Evolutionary conservation across 2,329 filamentous ascomycete species (phyloP), one percentile per base, ranked within the genome.

Genomic region (Monilinia fructigena): DNA sequence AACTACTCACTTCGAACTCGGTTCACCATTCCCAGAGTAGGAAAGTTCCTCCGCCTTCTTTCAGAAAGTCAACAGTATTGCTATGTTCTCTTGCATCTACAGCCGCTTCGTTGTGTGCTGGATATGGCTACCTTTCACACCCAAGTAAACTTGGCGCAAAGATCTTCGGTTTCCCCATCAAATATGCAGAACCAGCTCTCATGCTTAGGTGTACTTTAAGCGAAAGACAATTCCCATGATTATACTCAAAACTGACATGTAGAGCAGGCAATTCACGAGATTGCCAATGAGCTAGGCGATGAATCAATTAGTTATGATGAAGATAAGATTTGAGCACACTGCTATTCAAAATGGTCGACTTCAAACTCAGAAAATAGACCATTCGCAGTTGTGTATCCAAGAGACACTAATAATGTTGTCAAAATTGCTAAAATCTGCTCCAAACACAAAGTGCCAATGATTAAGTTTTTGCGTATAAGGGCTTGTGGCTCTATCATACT

Each of bases 391-490:
- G 85, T 82, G 0, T 89, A 88, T 71, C 86, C 86, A 4, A 82
- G 82, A 50, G 83, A 80, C 11, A 89, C 86, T 1, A 82, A 83
- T 67, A 81, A 89, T 66, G 86, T 89, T n/a, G 81, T 85, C 0
- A 74, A 76, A n/a, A 84, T 89, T 69, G 84, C 83, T 1, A 82
- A 88, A 70, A 82, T 93, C 62, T 96, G 93, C 78, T 82, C 90
- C 78, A 88, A 89, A 75, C 87, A 92, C 76, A 86, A 83, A 28
- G 85, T 97, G 65, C 93, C 93, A 2, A 90, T 97, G 80, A 95
- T 42, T 63, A 40, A 14, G 52, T 42, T 40, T 68, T 68, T 88
- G 89, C 0, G 10, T 10, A 53, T 4, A 16, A 40, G 28, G 40
- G 8, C 23, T 5, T 8, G 4, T 38, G 23, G 20, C 12, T 14